A percentile compares a stretch with the other conserved stretches of the same genome.
Evolutionary conservation across 768 basidiomycete species (phyloP).

Genomic region (Dioszegia aurantiaca): DNA sequence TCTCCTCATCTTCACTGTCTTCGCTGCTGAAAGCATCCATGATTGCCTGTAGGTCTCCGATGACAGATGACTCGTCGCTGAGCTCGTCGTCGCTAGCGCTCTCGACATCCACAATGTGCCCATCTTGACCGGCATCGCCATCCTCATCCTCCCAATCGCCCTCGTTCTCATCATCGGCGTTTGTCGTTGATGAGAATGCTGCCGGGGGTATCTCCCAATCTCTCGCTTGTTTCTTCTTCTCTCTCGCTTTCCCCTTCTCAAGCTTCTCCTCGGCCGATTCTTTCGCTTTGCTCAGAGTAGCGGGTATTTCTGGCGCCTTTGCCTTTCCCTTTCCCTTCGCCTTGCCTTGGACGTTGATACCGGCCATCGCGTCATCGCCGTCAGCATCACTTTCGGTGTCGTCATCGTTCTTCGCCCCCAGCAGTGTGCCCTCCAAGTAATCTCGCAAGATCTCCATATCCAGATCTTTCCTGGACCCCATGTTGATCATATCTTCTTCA

Average conservation of each 20-base stretch:
- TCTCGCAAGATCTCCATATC: constrained; percentile 40
- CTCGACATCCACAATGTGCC: not conserved
- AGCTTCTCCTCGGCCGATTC: not conserved
- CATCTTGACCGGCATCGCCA: constrained; percentile 16
- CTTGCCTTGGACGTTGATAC: constrained; percentile 1
- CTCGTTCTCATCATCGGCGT: not conserved
- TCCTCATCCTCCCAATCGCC: constrained; percentile 16
- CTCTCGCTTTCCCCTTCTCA: constrained; percentile 3
- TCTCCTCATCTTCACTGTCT: constrained; percentile 41
- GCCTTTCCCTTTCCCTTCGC: constrained; percentile 12
- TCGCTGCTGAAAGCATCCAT: constrained; percentile 12
- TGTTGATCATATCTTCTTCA: constrained; percentile 14
- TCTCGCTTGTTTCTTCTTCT: constrained; percentile 2
- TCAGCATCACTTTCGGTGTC: constrained; percentile 16
- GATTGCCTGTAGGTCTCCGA: constrained; percentile 13
- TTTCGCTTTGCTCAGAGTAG: not conserved
- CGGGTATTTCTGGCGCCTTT: not conserved
- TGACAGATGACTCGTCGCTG: constrained; percentile 10
- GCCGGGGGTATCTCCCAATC: constrained; percentile 2
- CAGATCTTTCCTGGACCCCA: constrained; percentile 19
- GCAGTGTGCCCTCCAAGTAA: constrained; percentile 38
- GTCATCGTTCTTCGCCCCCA: constrained; percentile 24
- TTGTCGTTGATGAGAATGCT: not conserved
- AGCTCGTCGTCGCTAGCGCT: not conserved
- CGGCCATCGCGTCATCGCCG: not conserved